phyloP scores from a whole-genome alignment of 1,139 yeast species.

The Yamadazyma diddensiae region DNA sequence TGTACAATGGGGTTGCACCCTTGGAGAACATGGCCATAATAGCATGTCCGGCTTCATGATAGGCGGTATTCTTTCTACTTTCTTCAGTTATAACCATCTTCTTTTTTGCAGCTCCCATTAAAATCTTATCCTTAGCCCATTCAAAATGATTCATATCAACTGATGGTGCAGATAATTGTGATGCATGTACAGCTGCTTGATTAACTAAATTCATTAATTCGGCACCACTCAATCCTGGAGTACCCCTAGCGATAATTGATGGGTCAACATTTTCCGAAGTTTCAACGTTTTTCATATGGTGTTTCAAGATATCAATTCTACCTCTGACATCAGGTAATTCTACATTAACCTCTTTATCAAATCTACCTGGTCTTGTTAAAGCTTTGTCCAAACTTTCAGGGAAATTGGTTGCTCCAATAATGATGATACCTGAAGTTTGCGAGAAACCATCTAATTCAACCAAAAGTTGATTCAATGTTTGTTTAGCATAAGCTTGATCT shows the following conservation, averaged over 20 bases:
- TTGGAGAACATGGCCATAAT: slow-evolving; percentile 93
- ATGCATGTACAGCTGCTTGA: slow-evolving; percentile 97
- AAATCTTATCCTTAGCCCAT: slow-evolving; percentile 98
- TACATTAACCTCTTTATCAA: slow-evolving; percentile 92
- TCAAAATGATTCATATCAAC: slow-evolving; percentile 92
- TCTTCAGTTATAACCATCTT: slow-evolving; percentile 98
- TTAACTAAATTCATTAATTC: slow-evolving; percentile 92
- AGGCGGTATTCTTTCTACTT: slow-evolving; percentile 89
- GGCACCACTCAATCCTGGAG: slow-evolving; percentile 97
- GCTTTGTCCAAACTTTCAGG: slow-evolving; percentile 97
- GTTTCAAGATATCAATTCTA: slow-evolving; percentile 85
- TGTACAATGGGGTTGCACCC: slow-evolving; percentile 95
- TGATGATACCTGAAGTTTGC: slow-evolving; percentile 88
- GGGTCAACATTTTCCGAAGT: slow-evolving; percentile 84
- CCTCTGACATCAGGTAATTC: slow-evolving; percentile 98
- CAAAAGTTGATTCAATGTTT: slow-evolving; percentile 89
- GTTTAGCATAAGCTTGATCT: slow-evolving; percentile 97
- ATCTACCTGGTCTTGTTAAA: slow-evolving; percentile 96
- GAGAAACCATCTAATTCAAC: slow-evolving; percentile 97
- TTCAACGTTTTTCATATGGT: slow-evolving; percentile 90
- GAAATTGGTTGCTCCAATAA: slow-evolving; percentile 97
- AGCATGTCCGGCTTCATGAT: slow-evolving; percentile 99
- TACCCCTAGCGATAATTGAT: slow-evolving; percentile 87
- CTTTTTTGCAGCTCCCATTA: slow-evolving; percentile 97
- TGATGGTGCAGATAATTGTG: slow-evolving; percentile 84